These are phyloP conservation scores for Mycothermus thermophilus DNA, from an alignment of 495 filamentous ascomycete genomes.

Conservation along the genomic window DNA sequence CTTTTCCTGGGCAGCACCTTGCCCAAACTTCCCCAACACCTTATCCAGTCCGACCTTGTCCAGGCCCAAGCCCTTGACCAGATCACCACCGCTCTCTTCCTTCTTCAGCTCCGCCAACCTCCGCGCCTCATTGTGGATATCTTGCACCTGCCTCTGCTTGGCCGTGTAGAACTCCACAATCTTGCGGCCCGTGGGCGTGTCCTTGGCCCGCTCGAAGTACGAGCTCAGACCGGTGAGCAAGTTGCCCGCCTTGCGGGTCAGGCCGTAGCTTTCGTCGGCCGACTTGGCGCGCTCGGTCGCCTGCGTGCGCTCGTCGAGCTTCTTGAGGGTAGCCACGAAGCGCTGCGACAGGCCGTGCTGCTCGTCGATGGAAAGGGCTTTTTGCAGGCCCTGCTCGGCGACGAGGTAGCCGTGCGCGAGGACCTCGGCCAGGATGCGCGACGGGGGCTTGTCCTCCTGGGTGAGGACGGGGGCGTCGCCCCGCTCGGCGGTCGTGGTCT, in stretches of 20 bases:
- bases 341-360: constrained; percentile 72
- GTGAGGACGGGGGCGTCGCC: constrained; percentile 47
- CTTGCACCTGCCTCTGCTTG: constrained; percentile 70
- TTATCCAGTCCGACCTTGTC: no score
- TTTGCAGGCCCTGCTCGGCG: constrained; percentile 70
- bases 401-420: constrained; percentile 85
- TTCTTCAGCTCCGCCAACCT: constrained; percentile 80
- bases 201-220: constrained; percentile 81
- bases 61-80: constrained; percentile 32
- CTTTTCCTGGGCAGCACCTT: no score
- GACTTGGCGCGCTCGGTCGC: constrained; percentile 65
- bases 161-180: constrained; percentile 74
- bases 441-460: constrained; percentile 90
- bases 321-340: constrained; percentile 58
- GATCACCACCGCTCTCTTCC: constrained; percentile 39
- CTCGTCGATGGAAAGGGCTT: constrained; percentile 75
- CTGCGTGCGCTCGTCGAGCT: constrained; percentile 70
- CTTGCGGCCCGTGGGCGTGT: constrained; percentile 72
- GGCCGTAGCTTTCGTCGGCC: constrained; percentile 60
- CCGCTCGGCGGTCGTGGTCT: constrained; percentile 38
- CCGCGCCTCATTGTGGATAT: constrained; percentile 81
- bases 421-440: constrained; percentile 88
- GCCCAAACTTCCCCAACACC: no score
- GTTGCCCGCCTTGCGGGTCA: constrained; percentile 48
- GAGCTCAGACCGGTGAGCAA: constrained; percentile 54